Base-by-base conservation (phyloP, 2,329 filamentous ascomycete genomes). In the Colletotrichum sp. region DNA sequence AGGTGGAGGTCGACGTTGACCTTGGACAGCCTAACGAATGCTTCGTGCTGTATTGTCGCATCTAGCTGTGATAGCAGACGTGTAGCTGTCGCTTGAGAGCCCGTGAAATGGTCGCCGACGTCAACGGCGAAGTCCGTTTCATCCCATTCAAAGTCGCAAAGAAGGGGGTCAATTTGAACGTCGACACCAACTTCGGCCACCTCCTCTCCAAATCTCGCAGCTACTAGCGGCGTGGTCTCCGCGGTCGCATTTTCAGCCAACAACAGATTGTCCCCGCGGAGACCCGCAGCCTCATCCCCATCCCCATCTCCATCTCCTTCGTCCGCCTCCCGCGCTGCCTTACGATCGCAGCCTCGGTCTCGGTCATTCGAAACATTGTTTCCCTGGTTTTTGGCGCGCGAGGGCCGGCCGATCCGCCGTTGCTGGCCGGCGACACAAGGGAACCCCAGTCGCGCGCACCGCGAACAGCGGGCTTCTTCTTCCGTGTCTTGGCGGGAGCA, bases 401-500 rank as follows among this genome's bases (percentile, higher is more conserved):
- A 77, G 4, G 83, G 83, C 18, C 83, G 78, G 7, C 83, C 83
- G 44, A 84, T 80, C 39, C 81, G 81, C 9, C 82, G 80, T 75
- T 82, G 82, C 62, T 80, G 77, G 13, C 83, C 82, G 15, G 79
- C 68, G 55, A 81, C 77, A 64, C 83, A 84, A 8, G 78, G 67
- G 8, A 83, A 75, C 7, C 77, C 76, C 22, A 84, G 82, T 67
- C 81, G 79, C 52, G 78, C 64, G 74, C 83, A 84, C 22, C 82
- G 80, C 18, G 79, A 75, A 71, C 82, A 84, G 5, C 80, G 80
- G 3, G 77, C 72, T 15, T 60, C 62, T 16, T 60, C 44, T 8
- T 79, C 55, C 24, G 78, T 60, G 30, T 78, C 64, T 28, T 80
- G 79, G 22, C 82, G 82, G 9, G 78, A 78, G 75, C 82, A 84